Conservation (phyloP, 2,329 filamentous ascomycete species). For the Volutella citrinella region DNA sequence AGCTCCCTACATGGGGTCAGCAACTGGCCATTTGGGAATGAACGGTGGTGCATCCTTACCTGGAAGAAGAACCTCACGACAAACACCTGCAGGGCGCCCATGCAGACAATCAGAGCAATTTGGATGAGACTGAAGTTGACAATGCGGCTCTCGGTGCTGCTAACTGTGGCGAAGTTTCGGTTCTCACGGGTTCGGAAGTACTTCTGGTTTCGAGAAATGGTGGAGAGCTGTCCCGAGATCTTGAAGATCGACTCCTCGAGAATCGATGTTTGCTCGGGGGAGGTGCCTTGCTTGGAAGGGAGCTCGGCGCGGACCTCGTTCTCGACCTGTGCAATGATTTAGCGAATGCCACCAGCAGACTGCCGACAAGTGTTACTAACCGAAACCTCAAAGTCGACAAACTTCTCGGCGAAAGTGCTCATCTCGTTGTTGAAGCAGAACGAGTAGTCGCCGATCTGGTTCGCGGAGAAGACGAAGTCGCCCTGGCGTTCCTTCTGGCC, state of each 20-base stretch:
- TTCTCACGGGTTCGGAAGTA: constrained; percentile 99
- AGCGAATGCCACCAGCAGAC: neutral
- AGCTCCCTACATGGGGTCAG: constrained; percentile 48
- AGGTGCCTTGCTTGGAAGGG: constrained; percentile 83
- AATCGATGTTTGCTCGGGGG: constrained; percentile 81
- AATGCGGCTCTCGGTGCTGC: constrained; percentile 92
- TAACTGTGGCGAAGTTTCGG: constrained; percentile 96
- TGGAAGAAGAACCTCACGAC: constrained; percentile 99
- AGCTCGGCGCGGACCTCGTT: constrained; percentile 80
- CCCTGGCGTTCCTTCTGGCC: constrained; percentile 91
- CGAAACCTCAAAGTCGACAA: constrained; percentile 96
- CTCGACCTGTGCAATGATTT: constrained; percentile 63
- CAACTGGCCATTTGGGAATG: no score
- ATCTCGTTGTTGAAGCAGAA: constrained; percentile 99
- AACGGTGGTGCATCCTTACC: no score
- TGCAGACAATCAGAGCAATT: constrained; percentile 84
- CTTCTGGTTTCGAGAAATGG: constrained; percentile 95
- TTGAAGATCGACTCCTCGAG: constrained; percentile 96
- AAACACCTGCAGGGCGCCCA: constrained; percentile 96
- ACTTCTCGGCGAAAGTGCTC: constrained; percentile 96
- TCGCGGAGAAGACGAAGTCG: constrained; percentile 96
- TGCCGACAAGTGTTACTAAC: constrained; percentile 31
- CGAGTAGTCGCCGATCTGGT: constrained; percentile 81
- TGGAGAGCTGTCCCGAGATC: constrained; percentile 87
- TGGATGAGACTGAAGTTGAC: constrained; percentile 98